phyloP scores from a whole-genome alignment of 148 eudicot genomes.

The Limonium bicolor region DNA sequence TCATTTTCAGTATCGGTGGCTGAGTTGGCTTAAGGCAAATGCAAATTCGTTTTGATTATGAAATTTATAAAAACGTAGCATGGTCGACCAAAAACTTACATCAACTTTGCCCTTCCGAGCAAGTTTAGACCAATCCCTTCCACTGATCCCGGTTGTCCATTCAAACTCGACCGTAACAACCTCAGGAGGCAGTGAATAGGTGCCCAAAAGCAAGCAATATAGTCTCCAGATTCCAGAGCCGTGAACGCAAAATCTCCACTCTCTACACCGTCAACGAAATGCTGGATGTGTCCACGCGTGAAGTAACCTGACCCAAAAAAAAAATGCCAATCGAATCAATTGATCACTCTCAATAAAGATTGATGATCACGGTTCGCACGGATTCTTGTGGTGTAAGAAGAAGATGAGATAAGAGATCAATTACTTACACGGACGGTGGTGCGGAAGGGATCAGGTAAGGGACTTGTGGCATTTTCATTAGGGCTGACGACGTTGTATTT shows the following conservation, averaged over 20 bases:
- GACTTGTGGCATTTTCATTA: constrained; percentile 23
- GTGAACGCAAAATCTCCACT: constrained; percentile 53
- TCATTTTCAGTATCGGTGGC: too few species aligned
- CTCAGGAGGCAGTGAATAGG: constrained; percentile 27
- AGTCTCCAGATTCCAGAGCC: constrained; percentile 52
- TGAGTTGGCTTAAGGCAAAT: too few species aligned
- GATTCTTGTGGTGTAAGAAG: too few species aligned
- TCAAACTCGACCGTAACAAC: constrained; percentile 45
- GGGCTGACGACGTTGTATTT: constrained; percentile 42
- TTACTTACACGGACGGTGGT: constrained; percentile 42
- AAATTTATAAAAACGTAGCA: background rate
- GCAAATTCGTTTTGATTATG: too few species aligned
- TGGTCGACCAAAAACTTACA: constrained; percentile 12
- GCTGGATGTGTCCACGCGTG: constrained; percentile 40
- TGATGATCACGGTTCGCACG: too few species aligned
- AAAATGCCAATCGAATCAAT: background rate
- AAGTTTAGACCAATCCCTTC: constrained; percentile 55
- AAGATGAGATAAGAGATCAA: background rate
- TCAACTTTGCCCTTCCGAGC: constrained; percentile 65
- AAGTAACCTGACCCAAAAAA: constrained; percentile 33
- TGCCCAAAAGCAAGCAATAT: constrained; percentile 53
- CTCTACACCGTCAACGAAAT: constrained; percentile 31
- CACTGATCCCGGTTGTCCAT: constrained; percentile 55
- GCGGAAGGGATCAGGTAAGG: constrained; percentile 37
- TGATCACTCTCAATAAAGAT: background rate